A percentile compares a stretch with the other conserved stretches of the same genome.
phyloP scores from a whole-genome alignment of 2,329 filamentous ascomycete genomes.

The Penicillium sp. region DNA sequence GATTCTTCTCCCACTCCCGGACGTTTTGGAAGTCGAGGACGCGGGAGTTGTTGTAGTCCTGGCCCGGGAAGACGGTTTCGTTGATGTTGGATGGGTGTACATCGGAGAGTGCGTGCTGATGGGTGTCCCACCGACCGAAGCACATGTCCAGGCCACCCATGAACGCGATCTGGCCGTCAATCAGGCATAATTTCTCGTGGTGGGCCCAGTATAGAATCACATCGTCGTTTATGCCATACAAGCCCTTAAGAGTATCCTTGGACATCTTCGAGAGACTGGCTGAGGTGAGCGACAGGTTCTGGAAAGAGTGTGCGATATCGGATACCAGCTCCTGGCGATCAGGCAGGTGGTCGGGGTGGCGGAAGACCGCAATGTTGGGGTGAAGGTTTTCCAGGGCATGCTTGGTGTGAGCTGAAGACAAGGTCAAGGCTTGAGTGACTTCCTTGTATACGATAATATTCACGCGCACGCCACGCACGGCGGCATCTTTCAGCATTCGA shows the following conservation, averaged over 20 bases:
- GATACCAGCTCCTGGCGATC: slow-evolving; percentile 71
- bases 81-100: slow-evolving; percentile 79
- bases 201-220: slow-evolving; percentile 91
- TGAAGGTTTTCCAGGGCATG: slow-evolving; percentile 77
- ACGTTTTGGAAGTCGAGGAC: slow-evolving; percentile 83
- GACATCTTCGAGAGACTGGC: slow-evolving; percentile 68
- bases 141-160: slow-evolving; percentile 92
- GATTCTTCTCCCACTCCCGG: slow-evolving; percentile 80
- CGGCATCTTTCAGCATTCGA: slow-evolving; percentile 79
- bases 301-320: slow-evolving; percentile 61
- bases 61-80: slow-evolving; percentile 80
- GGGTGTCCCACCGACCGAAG: slow-evolving; percentile 88
- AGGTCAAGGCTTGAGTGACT: slow-evolving; percentile 77
- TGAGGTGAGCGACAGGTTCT: slow-evolving; percentile 62
- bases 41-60: slow-evolving; percentile 90
- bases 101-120: slow-evolving; percentile 83
- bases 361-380: slow-evolving; percentile 84
- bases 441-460: slow-evolving; percentile 94
- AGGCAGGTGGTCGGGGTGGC: slow-evolving; percentile 86
- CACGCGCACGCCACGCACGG: slow-evolving; percentile 81
- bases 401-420: slow-evolving; percentile 77
- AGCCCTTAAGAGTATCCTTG: slow-evolving; percentile 72
- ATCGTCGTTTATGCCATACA: slow-evolving; percentile 83
- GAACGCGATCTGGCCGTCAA: slow-evolving; percentile 81
- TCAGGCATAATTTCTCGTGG: slow-evolving; percentile 85